Percentiles rank a stretch among this genome's conserved stretches.
Evolutionary conservation across 2,329 filamentous ascomycete species (phyloP).

Genomic region (Trichoderma semiorbis): DNA sequence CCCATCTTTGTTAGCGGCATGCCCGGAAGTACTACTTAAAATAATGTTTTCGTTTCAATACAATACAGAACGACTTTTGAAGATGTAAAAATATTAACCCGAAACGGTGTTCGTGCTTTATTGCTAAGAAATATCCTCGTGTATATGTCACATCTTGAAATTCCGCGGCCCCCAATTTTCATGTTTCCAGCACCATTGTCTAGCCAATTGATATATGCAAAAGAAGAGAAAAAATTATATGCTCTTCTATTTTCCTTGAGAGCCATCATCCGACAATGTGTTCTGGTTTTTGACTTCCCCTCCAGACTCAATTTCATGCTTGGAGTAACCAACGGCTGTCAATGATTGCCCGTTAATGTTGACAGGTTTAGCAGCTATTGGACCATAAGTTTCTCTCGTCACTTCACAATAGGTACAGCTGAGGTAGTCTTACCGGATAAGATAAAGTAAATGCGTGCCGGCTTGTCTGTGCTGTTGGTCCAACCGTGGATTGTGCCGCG

Average conservation of each 20-base stretch:
- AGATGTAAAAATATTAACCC: neutral
- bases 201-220: neutral
- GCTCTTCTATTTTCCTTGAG: no score
- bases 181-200: neutral
- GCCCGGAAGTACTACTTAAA: neutral
- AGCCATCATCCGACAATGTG: neutral
- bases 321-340: neutral
- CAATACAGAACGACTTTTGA: neutral
- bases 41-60: neutral
- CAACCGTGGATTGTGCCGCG: slow-evolving; percentile 25
- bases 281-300: neutral
- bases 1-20: neutral
- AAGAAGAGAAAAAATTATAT: neutral
- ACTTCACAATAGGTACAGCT: accelerated
- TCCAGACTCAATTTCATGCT: slow-evolving; percentile 8
- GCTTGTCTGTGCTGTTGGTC: slow-evolving; percentile 22
- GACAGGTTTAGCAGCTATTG: slow-evolving; percentile 23
- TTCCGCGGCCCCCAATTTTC: neutral
- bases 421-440: slow-evolving; percentile 28
- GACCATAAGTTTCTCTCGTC: neutral
- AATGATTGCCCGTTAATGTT: neutral
- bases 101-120: neutral
- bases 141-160: neutral
- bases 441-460: slow-evolving; percentile 23
- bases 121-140: neutral